These are phyloP conservation scores for Sclerotinia spermophila DNA, from an alignment of 2,329 filamentous ascomycete species.

Conservation along the genomic window DNA sequence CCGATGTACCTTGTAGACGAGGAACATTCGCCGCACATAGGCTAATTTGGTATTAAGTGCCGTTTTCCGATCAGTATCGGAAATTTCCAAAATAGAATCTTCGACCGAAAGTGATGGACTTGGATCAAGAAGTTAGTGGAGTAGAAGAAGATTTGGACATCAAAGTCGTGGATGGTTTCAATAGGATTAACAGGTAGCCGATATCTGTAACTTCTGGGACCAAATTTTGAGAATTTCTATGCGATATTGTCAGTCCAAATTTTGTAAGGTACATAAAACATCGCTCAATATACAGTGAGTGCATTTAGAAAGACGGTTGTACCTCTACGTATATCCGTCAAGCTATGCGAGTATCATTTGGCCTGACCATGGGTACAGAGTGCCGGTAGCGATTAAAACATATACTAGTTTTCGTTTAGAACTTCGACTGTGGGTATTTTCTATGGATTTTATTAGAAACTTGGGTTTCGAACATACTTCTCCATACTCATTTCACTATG, in stretches of 20 bases:
- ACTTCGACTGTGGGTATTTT: not conserved
- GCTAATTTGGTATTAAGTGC: slow-evolving; percentile 7
- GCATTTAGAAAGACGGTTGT: not conserved
- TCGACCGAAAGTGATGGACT: not conserved
- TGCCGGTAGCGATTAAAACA: too few species aligned
- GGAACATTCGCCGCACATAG: not conserved
- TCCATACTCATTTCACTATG: not conserved
- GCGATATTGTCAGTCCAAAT: not conserved
- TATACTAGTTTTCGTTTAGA: not conserved
- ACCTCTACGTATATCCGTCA: not conserved
- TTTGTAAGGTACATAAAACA: not conserved
- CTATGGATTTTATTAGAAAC: not conserved
- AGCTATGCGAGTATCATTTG: not conserved
- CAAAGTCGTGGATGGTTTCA: not conserved
- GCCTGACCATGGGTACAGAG: not conserved
- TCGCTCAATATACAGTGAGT: not conserved
- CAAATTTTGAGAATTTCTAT: not conserved
- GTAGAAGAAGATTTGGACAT: not conserved
- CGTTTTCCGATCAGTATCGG: slow-evolving; percentile 5
- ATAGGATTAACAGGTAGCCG: not conserved
- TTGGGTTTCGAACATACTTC: not conserved
- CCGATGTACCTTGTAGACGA: not conserved
- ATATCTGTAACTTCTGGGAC: not conserved
- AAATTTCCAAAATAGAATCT: slow-evolving; percentile 5
- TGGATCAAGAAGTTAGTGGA: not conserved